Evolutionary conservation across 441 rosid species (phyloP).

Genomic region (Eutrema salsugineum): DNA sequence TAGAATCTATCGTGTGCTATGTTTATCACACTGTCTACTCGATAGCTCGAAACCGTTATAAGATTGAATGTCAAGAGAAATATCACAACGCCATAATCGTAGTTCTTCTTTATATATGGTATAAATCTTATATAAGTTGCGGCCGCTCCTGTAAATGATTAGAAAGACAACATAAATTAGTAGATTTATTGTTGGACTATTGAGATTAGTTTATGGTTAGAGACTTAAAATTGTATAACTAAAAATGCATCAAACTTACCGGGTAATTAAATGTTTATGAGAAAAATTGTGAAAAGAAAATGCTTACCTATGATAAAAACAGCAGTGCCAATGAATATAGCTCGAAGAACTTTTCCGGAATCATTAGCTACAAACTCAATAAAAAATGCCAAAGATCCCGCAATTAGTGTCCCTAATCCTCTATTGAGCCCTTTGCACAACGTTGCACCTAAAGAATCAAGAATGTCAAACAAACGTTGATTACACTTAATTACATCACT

Average conservation of each 20-base stretch:
- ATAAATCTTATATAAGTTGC: slow-evolving; percentile 78
- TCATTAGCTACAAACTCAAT: slow-evolving; percentile 56
- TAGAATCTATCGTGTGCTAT: slow-evolving; percentile 68
- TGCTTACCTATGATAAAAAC: slow-evolving; percentile 63
- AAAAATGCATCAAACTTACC: not conserved
- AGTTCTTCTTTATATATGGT: slow-evolving; percentile 76
- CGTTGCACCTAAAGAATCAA: slow-evolving; percentile 56
- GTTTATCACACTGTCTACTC: slow-evolving; percentile 50
- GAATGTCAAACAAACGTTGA: not conserved
- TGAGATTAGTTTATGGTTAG: not conserved
- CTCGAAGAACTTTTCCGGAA: slow-evolving; percentile 52
- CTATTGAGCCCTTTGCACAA: slow-evolving; percentile 83
- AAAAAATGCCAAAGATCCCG: slow-evolving; percentile 69
- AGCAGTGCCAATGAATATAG: slow-evolving; percentile 68
- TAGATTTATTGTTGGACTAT: not conserved
- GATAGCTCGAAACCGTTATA: slow-evolving; percentile 78
- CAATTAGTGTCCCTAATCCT: slow-evolving; percentile 75
- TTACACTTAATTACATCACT: not conserved
- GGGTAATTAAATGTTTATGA: not conserved
- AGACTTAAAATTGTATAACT: not conserved
- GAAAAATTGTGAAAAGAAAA: not conserved
- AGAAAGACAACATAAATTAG: not conserved
- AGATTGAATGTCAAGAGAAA: slow-evolving; percentile 81
- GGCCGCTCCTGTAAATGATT: slow-evolving; percentile 49
- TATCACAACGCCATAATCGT: slow-evolving; percentile 82